Evolutionary conservation across 164 flowering plant genomes (phyloP), one percentile per base, ranked within the genome.

Genomic region (Vitis vinifera): DNA sequence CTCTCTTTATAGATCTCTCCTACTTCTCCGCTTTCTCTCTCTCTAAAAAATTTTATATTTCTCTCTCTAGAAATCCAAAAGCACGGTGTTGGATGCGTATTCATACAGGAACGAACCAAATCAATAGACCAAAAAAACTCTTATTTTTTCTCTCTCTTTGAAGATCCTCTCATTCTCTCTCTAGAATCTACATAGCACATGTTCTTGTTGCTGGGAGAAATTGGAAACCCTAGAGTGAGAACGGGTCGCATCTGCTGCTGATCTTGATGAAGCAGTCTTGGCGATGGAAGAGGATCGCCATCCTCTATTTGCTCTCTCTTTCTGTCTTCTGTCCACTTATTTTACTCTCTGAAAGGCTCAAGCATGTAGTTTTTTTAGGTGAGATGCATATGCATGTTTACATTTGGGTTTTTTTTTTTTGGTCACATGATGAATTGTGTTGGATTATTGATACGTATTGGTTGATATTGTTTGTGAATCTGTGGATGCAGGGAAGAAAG

Each of bases 311-410:
- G 57, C 88, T 91, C 29, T 75, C 71, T n/a, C 11, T 88, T 44
- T 81, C 89, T 19, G 88, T 93, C 9, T 47, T 88, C 7, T 81
- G 86, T 67, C 97, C 98, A 0, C 58, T 93, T 57, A n/a, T 89
- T 53, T 68, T 90, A 37, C 78, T 91, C 60, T 87, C 97, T 9
- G 13, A 31, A 15, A 72, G 82, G 69, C 83, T 88, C 55, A 76
- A 83, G 47, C 11, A 30, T 12, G 14, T 37, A 29, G 17, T 68
- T 23, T 67, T 67, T 52, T 13, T 55, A 4, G 27, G 9, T 51
- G 14, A 37, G 44, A 37, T 37, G 44, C 17, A 30, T 48, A 6
- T 31, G 14, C 3, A 30, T 55, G 10, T 15, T 3, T 52, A 16
- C 50, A 47, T 50, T 47, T 16, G 9, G 10, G 16, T 68, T 56